Base-by-base conservation (phyloP, 164 flowering plant species). In the Platanus orientalis region DNA sequence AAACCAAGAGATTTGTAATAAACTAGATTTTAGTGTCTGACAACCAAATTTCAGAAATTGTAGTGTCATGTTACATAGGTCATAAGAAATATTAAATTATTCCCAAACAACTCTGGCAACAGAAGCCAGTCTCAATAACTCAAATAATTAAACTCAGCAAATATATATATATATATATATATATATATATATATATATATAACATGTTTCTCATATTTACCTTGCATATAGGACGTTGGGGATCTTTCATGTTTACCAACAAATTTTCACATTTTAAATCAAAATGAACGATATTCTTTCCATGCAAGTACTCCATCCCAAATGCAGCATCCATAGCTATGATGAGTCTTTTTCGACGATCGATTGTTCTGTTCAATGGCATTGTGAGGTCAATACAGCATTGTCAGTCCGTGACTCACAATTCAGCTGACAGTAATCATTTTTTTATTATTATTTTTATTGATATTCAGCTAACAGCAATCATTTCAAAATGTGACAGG, bases 231-330 rank as follows among this genome's bases (percentile, higher is more conserved):
- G 98, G 98, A 24, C 98, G 79, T 62, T 92, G 96, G 19, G 96
- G 98, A 76, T 92, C 98, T 69, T 91, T 86, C 98, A 92, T 92
- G 69, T 92, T 92, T 29, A 92, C 96, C 26, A 92, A 69, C 61
- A 92, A 76, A 76, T 92, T 92, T 69, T 88, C 98, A 72, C 98
- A 90, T 79, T 92, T 92, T 67, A 92, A 79, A 78, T 92, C 98
- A 84, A 92, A 92, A 76, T 92, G 98, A 28, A 92, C 98, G 54
- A 92, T 83, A 66, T 92, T 90, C 71, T 88, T 92, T 23, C 88
- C 98, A 78, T 92, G 98, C 76, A 92, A 78, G 70, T 92, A 92
- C 77, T 90, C 98, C 98, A 92, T 92, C 5, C 98, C 98, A 80
- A 92, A 86, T 50, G 98, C 89, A 36, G 88, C 81, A 82, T 92